Conservation (phyloP, 371 early-diverging fungal species). For the Zopfochytrium polystomum region DNA sequence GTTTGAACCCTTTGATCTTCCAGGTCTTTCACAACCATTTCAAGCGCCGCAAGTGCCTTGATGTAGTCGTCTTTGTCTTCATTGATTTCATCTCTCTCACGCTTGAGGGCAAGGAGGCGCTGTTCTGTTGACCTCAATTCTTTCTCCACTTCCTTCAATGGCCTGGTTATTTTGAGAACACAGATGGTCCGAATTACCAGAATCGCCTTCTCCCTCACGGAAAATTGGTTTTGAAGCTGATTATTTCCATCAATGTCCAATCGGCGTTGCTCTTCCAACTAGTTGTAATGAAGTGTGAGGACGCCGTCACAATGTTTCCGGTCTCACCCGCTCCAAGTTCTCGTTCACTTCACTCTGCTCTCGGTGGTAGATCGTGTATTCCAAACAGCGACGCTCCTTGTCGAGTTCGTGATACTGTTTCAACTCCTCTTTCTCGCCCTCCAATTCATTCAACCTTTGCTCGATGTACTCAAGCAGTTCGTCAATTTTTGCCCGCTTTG, state of each 20-base stretch:
- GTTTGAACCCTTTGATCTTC: constrained; percentile 26
- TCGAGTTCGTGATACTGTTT: constrained; percentile 82
- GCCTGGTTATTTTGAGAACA: not conserved
- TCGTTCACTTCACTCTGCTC: constrained; percentile 79
- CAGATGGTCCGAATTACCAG: constrained; percentile 13
- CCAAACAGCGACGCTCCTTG: constrained; percentile 79
- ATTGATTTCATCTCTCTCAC: constrained; percentile 37
- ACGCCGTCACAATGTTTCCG: not conserved
- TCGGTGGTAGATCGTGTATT: constrained; percentile 86
- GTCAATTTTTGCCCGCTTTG: constrained; percentile 85
- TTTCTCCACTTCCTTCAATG: constrained; percentile 36
- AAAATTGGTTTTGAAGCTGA: constrained; percentile 28
- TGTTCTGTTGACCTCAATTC: constrained; percentile 24
- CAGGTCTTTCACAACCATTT: constrained; percentile 41
- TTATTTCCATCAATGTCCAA: constrained; percentile 34
- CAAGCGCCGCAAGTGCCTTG: constrained; percentile 35
- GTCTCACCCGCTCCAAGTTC: constrained; percentile 65
- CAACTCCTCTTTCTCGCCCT: constrained; percentile 91
- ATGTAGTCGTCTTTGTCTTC: constrained; percentile 41
- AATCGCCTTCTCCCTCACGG: constrained; percentile 32
- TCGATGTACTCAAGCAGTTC: constrained; percentile 86
- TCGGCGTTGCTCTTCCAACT: constrained; percentile 38
- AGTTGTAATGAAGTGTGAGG: not conserved
- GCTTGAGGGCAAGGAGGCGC: constrained; percentile 18
- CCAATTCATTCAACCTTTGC: constrained; percentile 83